Conservation (phyloP, 345 rosid genomes). For the Theobroma cacao region DNA sequence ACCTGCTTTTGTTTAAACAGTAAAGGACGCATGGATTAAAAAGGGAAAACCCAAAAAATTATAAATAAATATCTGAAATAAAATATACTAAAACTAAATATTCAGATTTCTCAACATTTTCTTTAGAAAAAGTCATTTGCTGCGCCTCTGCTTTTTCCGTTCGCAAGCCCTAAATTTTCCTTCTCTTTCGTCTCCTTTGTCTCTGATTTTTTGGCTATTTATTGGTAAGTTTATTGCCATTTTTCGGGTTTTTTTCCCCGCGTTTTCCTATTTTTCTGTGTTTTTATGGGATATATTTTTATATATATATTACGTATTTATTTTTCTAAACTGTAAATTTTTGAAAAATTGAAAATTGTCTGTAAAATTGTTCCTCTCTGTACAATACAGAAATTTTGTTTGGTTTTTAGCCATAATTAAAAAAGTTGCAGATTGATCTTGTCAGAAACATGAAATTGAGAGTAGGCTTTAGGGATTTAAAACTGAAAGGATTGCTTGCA, state of each 20-base stretch:
- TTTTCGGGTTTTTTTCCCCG: slow-evolving; percentile 4
- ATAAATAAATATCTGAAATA: background rate
- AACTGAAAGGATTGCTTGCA: slow-evolving; percentile 1
- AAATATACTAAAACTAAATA: background rate
- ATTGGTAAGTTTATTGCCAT: slow-evolving; percentile 31
- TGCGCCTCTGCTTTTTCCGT: slow-evolving; percentile 4
- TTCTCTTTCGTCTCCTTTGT: slow-evolving; percentile 4
- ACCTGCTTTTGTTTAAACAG: background rate
- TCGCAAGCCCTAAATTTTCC: slow-evolving; percentile 16
- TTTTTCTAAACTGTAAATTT: slow-evolving; percentile 22
- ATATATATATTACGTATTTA: background rate
- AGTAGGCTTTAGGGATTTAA: background rate
- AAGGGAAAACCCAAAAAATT: background rate
- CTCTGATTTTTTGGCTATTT: slow-evolving; percentile 12
- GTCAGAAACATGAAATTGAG: background rate
- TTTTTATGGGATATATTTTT: slow-evolving; percentile 5
- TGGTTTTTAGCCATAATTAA: slow-evolving; percentile 11
- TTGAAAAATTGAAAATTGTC: slow-evolving; percentile 4
- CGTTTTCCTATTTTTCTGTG: background rate
- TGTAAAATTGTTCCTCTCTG: slow-evolving; percentile 12
- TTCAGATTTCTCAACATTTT: slow-evolving; percentile 7
- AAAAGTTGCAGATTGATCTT: background rate
- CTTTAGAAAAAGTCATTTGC: background rate
- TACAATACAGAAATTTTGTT: background rate
- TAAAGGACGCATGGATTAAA: background rate